phyloP scores from a whole-genome alignment of 164 flowering plant species.

The Vitis amurensis region DNA sequence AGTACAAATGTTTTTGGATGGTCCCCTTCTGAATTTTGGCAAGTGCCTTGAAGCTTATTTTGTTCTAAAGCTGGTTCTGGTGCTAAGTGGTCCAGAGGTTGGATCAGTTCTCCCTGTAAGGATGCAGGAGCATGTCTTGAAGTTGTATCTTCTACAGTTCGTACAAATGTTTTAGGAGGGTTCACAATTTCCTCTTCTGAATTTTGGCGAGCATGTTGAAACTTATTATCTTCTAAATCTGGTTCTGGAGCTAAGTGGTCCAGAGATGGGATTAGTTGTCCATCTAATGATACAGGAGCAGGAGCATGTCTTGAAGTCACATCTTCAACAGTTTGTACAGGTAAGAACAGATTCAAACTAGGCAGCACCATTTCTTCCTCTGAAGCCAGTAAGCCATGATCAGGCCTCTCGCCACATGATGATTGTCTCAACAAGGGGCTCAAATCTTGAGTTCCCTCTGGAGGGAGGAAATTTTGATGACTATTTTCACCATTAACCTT shows the following conservation, averaged over 20 bases:
- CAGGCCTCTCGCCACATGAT: conserved; percentile 17
- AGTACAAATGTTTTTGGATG: conserved; percentile 10
- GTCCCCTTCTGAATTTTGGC: conserved; percentile 20
- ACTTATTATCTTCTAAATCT: conserved; percentile 21
- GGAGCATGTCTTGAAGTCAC: conserved; percentile 10
- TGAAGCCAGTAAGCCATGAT: conserved; percentile 18
- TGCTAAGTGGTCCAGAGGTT: conserved; percentile 10
- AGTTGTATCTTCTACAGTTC: not conserved
- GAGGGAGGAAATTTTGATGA: conserved; percentile 12
- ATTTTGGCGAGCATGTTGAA: conserved; percentile 8
- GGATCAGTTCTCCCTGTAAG: conserved; percentile 7
- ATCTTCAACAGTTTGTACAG: conserved; percentile 16
- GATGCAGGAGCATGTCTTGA: conserved; percentile 9
- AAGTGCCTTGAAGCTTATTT: conserved; percentile 14
- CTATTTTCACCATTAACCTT: conserved; percentile 6
- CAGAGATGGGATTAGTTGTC: conserved; percentile 7
- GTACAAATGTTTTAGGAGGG: conserved; percentile 10
- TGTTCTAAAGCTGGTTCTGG: conserved; percentile 22
- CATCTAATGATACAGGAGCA: conserved; percentile 2
- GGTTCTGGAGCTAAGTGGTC: conserved; percentile 14
- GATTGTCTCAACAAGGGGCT: conserved; percentile 18
- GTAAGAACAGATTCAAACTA: conserved; percentile 9
- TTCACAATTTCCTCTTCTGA: conserved; percentile 17
- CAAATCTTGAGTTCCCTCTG: conserved; percentile 15
- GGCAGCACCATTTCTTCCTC: conserved; percentile 25